Conservation (phyloP, 1,284 basidiomycete genomes). For the Cryptococcus deneoformans region DNA sequence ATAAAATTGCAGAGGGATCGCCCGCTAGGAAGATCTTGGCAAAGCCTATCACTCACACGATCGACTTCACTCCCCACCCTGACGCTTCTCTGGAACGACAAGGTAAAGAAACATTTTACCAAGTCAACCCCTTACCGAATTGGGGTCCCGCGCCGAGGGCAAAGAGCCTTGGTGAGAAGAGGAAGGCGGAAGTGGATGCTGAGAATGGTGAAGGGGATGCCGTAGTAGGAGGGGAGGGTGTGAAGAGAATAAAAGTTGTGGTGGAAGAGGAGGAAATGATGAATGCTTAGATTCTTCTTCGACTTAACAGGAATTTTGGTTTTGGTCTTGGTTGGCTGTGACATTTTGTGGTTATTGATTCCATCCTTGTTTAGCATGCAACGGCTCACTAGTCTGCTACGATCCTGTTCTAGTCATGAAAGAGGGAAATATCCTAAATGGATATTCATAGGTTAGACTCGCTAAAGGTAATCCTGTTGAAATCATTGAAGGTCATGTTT, state of each 20-base stretch:
- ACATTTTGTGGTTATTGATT: too few relatives aligned
- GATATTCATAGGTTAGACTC: too few relatives aligned
- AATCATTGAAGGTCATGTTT: too few relatives aligned
- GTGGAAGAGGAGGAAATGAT: constrained; percentile 14
- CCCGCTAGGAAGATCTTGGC: constrained; percentile 64
- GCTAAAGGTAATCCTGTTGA: too few relatives aligned
- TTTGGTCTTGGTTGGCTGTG: too few relatives aligned
- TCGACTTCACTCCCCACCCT: constrained; percentile 72
- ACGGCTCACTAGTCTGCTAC: too few relatives aligned
- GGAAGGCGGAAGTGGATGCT: neutral
- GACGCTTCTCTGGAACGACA: constrained; percentile 54
- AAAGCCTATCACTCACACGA: constrained; percentile 61
- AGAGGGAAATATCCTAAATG: too few relatives aligned
- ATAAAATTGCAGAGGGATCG: constrained; percentile 69
- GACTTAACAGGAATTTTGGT: too few relatives aligned
- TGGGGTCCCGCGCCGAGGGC: constrained; percentile 72
- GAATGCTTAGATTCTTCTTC: constrained; percentile 6
- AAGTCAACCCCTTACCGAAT: constrained; percentile 81
- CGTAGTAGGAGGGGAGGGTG: neutral
- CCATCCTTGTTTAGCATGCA: too few relatives aligned
- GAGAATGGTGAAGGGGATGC: neutral
- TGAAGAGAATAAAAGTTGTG: constrained; percentile 1
- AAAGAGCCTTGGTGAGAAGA: constrained; percentile 14
- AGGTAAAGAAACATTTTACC: constrained; percentile 78
- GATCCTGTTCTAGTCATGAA: too few relatives aligned